Base-by-base conservation (phyloP, 331 rosid genomes). In the Acacia concinna region DNA sequence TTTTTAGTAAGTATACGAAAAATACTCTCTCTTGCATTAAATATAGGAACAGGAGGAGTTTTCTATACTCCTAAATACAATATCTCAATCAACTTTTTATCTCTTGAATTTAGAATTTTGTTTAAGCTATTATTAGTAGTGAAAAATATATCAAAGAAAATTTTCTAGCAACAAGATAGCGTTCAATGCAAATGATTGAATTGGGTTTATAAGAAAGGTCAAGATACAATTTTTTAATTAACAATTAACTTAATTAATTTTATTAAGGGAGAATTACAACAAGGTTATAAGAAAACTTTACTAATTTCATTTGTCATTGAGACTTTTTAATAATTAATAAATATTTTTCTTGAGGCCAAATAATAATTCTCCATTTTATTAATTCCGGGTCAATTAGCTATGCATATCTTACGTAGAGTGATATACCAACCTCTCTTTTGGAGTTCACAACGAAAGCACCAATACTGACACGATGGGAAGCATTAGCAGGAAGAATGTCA, bases 391-490 rank as follows among this genome's bases (percentile, higher is more conserved):
- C 15, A 43, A 43, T 43, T 43, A 32, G 3, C 8, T 37, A 37
- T 1, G 1, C 8, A 37, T 8, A 1, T 7, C 10, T 0, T 5
- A 6, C n/a, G 6, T 49, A 20, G 6, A 51, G 23, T 8, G 0
- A 20, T 47, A 5, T 4, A 25, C 31, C 32, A 12, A 64, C 98
- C 95, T 92, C 89, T 82, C 83, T 80, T 0, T 88, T 79, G 75
- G 27, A 5, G 44, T 94, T 94, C 91, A 92, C 77, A 78, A 94
- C 93, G 72, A 91, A 92, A 74, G 93, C 97, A 67, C 93, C 97
- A 18, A 94, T 79, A 23, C 84, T 87, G 6, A 94, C 89, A 6
- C 97, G 87, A 81, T 92, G 98, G 0, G 98, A 92, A 81, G 98
- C 97, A 82, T 94, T 94, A 14, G 83, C 83, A 13, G 98, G 98